A percentile compares a stretch with the other conserved stretches of the same genome.
These are phyloP conservation scores for Massospora cicadina DNA, from an alignment of 371 early-diverging fungal species.

Conservation along the genomic window DNA sequence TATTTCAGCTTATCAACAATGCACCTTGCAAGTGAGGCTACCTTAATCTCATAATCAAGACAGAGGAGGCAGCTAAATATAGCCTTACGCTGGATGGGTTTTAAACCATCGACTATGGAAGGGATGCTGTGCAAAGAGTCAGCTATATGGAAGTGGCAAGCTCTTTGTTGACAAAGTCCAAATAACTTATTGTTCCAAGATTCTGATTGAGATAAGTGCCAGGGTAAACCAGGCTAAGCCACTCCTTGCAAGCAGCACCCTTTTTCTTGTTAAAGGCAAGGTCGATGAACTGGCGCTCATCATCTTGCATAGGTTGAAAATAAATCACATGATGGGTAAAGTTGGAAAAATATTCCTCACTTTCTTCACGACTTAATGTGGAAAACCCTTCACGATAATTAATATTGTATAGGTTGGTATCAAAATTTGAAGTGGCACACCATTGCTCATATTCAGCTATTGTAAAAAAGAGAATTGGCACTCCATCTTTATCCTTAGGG, in stretches of 20 bases:
- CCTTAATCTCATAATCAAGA: slow-evolving; percentile 88
- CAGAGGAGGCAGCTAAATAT: slow-evolving; percentile 87
- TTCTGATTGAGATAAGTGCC: slow-evolving; percentile 92
- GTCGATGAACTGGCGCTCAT: slow-evolving; percentile 76
- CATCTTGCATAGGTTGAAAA: slow-evolving; percentile 42
- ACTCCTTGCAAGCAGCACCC: slow-evolving; percentile 93
- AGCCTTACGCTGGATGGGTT: slow-evolving; percentile 98
- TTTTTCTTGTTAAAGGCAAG: too few relatives aligned
- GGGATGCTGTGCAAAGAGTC: slow-evolving; percentile 98
- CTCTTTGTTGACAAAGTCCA: slow-evolving; percentile 97
- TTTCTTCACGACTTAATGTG: slow-evolving; percentile 83
- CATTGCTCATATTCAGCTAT: slow-evolving; percentile 95
- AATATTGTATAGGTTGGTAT: neutral
- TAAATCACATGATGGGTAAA: slow-evolving; percentile 71
- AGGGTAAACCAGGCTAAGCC: slow-evolving; percentile 76
- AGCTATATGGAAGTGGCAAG: slow-evolving; percentile 91
- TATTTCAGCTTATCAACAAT: slow-evolving; percentile 91
- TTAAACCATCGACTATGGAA: slow-evolving; percentile 94
- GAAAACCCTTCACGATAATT: slow-evolving; percentile 72
- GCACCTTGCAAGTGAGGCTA: slow-evolving; percentile 89
- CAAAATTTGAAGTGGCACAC: slow-evolving; percentile 43
- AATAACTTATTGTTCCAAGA: slow-evolving; percentile 55
- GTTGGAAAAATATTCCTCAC: slow-evolving; percentile 86
- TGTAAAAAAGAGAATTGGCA: slow-evolving; percentile 74
- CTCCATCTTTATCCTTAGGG: slow-evolving; percentile 31